Conservation (phyloP, 164 flowering plant genomes). For the Vitis rupestris region DNA sequence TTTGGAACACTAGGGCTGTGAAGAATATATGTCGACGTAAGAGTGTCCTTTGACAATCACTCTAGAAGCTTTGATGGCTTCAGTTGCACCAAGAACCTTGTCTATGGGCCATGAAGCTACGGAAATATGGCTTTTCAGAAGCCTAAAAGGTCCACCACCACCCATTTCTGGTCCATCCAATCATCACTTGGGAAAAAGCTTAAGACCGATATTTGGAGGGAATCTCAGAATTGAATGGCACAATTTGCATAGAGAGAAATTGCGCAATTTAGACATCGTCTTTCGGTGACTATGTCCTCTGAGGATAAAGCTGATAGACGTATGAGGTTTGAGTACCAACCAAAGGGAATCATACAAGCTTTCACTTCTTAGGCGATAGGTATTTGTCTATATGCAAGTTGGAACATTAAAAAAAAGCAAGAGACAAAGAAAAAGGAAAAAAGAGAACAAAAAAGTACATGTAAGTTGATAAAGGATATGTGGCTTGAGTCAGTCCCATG, state of each 20-base stretch:
- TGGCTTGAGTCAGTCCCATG: neutral
- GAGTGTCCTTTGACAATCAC: neutral
- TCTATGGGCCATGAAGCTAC: neutral
- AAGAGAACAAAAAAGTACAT: neutral
- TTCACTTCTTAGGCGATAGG: neutral
- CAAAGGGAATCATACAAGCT: constrained; percentile 5
- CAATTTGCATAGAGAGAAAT: neutral
- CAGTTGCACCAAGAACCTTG: neutral
- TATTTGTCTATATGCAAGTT: constrained; percentile 3
- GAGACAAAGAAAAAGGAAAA: no score
- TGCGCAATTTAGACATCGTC: neutral
- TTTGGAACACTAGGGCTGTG: constrained; percentile 1
- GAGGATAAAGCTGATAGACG: constrained; percentile 4
- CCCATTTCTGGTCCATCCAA: constrained; percentile 7
- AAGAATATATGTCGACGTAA: neutral
- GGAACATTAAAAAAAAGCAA: no score
- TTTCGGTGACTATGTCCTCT: neutral
- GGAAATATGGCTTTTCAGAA: constrained; percentile 3
- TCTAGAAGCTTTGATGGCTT: neutral
- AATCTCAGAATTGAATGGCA: no score
- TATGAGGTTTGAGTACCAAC: neutral
- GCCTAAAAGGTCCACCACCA: constrained; percentile 3
- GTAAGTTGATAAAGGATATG: neutral
- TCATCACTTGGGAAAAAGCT: no score
- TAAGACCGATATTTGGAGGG: no score